These are phyloP conservation scores for Capsella rubella DNA, from an alignment of 441 rosid species.

Conservation along the genomic window DNA sequence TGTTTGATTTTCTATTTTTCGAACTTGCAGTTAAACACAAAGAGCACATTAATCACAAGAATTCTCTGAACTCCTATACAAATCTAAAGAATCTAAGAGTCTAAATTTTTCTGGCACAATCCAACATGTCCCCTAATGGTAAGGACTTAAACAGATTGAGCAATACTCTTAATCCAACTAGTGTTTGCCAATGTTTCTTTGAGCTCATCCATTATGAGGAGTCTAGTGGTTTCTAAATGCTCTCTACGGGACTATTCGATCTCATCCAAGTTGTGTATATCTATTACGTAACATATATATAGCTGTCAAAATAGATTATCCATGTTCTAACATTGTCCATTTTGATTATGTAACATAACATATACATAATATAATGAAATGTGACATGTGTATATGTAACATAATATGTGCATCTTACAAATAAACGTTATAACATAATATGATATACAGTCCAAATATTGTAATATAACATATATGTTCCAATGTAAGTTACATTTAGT, in stretches of 20 bases:
- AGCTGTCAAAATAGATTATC: too few relatives aligned
- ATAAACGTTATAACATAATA: too few relatives aligned
- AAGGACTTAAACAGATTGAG: constrained; percentile 13
- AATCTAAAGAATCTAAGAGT: too few relatives aligned
- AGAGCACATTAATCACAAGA: neutral
- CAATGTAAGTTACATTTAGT: too few relatives aligned
- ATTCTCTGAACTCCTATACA: neutral
- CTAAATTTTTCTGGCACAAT: neutral
- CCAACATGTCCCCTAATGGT: neutral
- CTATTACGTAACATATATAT: too few relatives aligned
- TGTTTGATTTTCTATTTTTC: constrained; percentile 1
- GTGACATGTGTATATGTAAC: too few relatives aligned
- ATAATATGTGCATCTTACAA: too few relatives aligned
- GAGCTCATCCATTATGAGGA: constrained; percentile 57
- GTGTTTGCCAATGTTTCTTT: constrained; percentile 44
- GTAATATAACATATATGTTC: too few relatives aligned
- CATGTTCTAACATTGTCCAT: too few relatives aligned
- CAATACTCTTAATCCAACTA: constrained; percentile 17
- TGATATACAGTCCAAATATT: too few relatives aligned
- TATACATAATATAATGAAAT: too few relatives aligned
- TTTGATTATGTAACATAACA: too few relatives aligned
- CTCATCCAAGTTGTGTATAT: constrained; percentile 34
- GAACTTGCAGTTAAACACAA: neutral
- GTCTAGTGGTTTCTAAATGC: constrained; percentile 53
- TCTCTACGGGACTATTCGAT: constrained; percentile 36